A percentile compares a stretch with the other conserved stretches of the same genome.
Conservation (phyloP, 352 stramenopile genomes). For the Phytophthora foliorum region DNA sequence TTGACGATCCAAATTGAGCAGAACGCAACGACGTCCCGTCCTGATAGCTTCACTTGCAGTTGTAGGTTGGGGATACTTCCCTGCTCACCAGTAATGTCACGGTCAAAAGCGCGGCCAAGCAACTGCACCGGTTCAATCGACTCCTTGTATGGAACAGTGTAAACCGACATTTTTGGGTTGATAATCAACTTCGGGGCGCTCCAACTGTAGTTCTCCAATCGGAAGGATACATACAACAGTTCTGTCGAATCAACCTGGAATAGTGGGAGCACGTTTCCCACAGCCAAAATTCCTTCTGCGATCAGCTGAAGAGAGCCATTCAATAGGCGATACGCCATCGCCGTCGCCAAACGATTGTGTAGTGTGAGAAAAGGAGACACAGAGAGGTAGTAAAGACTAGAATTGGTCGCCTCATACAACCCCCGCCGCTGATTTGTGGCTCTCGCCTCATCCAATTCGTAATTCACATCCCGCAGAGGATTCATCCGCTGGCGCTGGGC, state of each 20-base stretch:
- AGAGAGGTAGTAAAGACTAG: constrained; percentile 85
- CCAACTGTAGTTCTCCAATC: constrained; percentile 92
- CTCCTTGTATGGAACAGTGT: constrained; percentile 86
- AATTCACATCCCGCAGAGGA: constrained; percentile 74
- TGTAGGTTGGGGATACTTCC: constrained; percentile 84
- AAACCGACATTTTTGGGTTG: constrained; percentile 74
- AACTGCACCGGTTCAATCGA: constrained; percentile 74
- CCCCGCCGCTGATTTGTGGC: constrained; percentile 78
- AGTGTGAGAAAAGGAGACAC: constrained; percentile 87
- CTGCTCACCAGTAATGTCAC: constrained; percentile 75
- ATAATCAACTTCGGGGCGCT: constrained; percentile 83
- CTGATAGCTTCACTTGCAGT: constrained; percentile 84
- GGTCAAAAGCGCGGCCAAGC: constrained; percentile 74
- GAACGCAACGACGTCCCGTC: constrained; percentile 86
- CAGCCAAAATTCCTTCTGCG: constrained; percentile 85
- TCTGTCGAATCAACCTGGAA: constrained; percentile 83
- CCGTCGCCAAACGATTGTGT: constrained; percentile 85
- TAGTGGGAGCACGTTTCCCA: constrained; percentile 84
- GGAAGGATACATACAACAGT: constrained; percentile 84
- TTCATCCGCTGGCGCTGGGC: constrained; percentile 62
- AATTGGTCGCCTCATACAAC: constrained; percentile 88
- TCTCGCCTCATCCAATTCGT: constrained; percentile 85
- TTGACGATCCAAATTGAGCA: constrained; percentile 92
- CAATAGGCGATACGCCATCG: constrained; percentile 86
- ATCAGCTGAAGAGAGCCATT: constrained; percentile 87